Evolutionary conservation across 192 early-diverging fungal species (phyloP).

Genomic region (Funneliformis mosseae): DNA sequence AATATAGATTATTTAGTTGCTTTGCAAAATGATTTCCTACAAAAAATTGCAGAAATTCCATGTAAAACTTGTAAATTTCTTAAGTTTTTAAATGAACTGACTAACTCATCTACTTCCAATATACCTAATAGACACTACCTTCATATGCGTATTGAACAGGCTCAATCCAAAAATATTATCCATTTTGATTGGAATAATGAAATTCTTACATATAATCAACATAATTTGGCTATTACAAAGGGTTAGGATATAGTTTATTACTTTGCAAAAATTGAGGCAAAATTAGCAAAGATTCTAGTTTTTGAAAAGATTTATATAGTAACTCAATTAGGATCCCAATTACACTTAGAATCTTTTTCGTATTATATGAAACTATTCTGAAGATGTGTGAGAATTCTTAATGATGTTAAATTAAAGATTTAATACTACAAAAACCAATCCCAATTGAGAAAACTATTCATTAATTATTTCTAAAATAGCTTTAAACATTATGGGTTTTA

Average conservation of each 20-base stretch:
- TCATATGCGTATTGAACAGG: neutral
- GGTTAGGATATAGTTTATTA: conserved; percentile 18
- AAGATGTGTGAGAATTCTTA: too few species aligned
- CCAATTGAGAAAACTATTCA: too few species aligned
- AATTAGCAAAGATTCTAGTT: conserved; percentile 18
- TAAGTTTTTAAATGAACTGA: neutral
- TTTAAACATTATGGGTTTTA: too few species aligned
- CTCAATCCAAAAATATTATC: neutral
- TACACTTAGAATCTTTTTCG: conserved; percentile 10
- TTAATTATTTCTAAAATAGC: too few species aligned
- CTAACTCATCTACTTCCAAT: neutral
- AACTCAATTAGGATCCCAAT: neutral
- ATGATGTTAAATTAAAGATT: too few species aligned
- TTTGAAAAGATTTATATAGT: conserved; percentile 20
- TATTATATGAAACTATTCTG: conserved; percentile 35
- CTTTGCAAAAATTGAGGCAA: conserved; percentile 16
- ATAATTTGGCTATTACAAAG: neutral
- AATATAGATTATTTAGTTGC: conserved; percentile 22
- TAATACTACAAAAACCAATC: too few species aligned
- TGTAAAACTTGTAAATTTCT: conserved; percentile 7
- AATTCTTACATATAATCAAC: conserved; percentile 27
- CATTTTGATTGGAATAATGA: conserved; percentile 23
- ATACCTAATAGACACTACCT: neutral
- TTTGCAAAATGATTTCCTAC: conserved; percentile 27
- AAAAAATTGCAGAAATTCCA: conserved; percentile 5